Evolutionary conservation across 2,329 filamentous ascomycete species (phyloP).

Genomic region (Zymoseptoria pseudotritici): DNA sequence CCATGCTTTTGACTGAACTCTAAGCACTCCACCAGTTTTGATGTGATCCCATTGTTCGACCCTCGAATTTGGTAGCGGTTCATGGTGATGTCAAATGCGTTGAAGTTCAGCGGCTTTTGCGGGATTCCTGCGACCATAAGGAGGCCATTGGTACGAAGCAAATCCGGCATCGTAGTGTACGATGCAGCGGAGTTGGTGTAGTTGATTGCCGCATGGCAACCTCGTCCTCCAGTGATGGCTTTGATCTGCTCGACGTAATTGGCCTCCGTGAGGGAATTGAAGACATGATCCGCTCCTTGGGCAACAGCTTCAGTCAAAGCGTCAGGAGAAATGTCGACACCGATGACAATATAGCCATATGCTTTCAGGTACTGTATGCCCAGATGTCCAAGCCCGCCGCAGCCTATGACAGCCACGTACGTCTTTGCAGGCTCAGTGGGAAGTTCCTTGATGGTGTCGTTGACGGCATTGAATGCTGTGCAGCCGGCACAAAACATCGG

Average conservation of each 20-base stretch:
- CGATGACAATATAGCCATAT: conserved; percentile 38
- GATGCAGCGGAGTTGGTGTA: conserved; percentile 13
- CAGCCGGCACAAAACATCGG: conserved; percentile 14
- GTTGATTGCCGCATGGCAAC: conserved; percentile 16
- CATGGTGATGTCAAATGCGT: conserved; percentile 13
- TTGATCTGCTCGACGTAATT: conserved; percentile 8
- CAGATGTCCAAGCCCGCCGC: conserved; percentile 29
- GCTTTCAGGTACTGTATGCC: conserved; percentile 43
- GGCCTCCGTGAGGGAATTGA: conserved; percentile 8
- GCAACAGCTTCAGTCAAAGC: conserved; percentile 13
- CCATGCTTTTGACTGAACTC: conserved; percentile 13
- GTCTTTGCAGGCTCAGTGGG: conserved; percentile 3
- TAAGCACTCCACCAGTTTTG: conserved; percentile 10
- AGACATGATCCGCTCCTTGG: conserved; percentile 12
- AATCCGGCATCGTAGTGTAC: conserved; percentile 2
- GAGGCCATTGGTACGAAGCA: conserved; percentile 10
- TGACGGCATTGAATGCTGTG: conserved; percentile 20
- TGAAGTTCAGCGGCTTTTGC: conserved; percentile 12
- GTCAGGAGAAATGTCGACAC: conserved; percentile 38
- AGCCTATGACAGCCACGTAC: conserved; percentile 11
- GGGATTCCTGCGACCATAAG: conserved; percentile 16
- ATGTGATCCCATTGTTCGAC: conserved; percentile 12
- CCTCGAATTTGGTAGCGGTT: conserved; percentile 8
- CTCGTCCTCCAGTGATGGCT: conserved; percentile 10
- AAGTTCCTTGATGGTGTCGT: conserved; percentile 10